Evolutionary conservation across 805 yeast species (phyloP).

Genomic region (Scheffersomyces ergatensis): DNA sequence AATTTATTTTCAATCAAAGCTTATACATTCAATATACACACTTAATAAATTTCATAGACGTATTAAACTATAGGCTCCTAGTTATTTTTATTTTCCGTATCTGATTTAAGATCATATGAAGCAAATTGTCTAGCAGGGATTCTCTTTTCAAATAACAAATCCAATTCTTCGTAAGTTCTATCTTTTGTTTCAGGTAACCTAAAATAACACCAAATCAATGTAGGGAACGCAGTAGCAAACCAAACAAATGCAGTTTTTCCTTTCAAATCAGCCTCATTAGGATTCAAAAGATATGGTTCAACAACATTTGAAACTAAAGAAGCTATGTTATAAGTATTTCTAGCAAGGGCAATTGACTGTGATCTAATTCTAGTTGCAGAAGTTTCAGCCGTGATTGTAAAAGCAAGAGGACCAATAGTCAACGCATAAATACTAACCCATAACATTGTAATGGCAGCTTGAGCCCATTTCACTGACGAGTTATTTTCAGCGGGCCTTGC

Average conservation of each 20-base stretch:
- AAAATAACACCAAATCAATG: conserved; percentile 16
- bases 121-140: conserved; percentile 16
- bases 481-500: conserved; percentile 15
- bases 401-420: conserved; percentile 43
- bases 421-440: conserved; percentile 30
- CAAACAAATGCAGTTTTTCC: conserved; percentile 51
- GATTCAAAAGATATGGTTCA: conserved; percentile 50
- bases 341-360: conserved; percentile 36
- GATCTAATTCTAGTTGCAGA: conserved; percentile 39
- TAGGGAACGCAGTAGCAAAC: conserved; percentile 31
- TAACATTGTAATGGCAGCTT: conserved; percentile 18
- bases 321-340: conserved; percentile 23
- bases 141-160: conserved; percentile 28
- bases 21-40: not conserved
- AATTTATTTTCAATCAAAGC: too few relatives aligned
- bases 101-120: not conserved
- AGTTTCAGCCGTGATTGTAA: conserved; percentile 37
- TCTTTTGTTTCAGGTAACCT: conserved; percentile 37
- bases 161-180: conserved; percentile 36
- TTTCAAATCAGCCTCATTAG: conserved; percentile 43
- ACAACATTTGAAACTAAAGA: conserved; percentile 34
- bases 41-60: not conserved
- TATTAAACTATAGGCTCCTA: not conserved
- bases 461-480: conserved; percentile 18
- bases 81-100: not conserved